phyloP scores from a whole-genome alignment of 2,329 filamentous ascomycete species.

The Capronia epimyces region DNA sequence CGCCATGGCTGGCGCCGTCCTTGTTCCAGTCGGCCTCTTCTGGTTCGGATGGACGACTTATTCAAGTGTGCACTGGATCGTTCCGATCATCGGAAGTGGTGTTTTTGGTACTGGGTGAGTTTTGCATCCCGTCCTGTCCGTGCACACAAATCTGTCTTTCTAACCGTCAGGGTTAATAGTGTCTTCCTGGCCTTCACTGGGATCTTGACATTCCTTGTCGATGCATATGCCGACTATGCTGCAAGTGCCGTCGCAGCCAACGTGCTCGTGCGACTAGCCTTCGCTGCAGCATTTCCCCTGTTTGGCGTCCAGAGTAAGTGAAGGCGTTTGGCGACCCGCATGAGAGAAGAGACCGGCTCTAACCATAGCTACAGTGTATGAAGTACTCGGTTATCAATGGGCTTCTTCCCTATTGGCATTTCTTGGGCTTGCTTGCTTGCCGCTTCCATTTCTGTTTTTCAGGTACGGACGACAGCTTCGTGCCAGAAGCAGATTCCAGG shows the following conservation, averaged over 20 bases:
- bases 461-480: conserved; percentile 45
- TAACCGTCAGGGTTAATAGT: conserved; percentile 50
- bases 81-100: conserved; percentile 37
- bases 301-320: conserved; percentile 56
- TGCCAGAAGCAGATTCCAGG: conserved; percentile 11
- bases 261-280: conserved; percentile 67
- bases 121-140: conserved; percentile 49
- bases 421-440: conserved; percentile 41
- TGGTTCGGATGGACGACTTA: conserved; percentile 48
- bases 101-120: conserved; percentile 38
- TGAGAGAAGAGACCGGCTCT: conserved; percentile 16
- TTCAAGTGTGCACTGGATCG: conserved; percentile 44
- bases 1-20: conserved; percentile 45
- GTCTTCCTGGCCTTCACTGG: conserved; percentile 46
- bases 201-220: conserved; percentile 80
- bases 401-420: conserved; percentile 43
- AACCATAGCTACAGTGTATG: conserved; percentile 44
- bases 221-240: conserved; percentile 45
- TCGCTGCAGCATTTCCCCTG: conserved; percentile 71
- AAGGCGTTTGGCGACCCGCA: not conserved
- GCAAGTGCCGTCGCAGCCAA: conserved; percentile 71
- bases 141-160: not conserved
- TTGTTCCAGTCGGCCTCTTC: conserved; percentile 54
- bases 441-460: conserved; percentile 43
- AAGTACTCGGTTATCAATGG: conserved; percentile 44